A percentile compares a stretch with the other conserved stretches of the same genome.
These are phyloP conservation scores for Gonium pectorale DNA, from an alignment of 139 green algal species.

Conservation along the genomic window DNA sequence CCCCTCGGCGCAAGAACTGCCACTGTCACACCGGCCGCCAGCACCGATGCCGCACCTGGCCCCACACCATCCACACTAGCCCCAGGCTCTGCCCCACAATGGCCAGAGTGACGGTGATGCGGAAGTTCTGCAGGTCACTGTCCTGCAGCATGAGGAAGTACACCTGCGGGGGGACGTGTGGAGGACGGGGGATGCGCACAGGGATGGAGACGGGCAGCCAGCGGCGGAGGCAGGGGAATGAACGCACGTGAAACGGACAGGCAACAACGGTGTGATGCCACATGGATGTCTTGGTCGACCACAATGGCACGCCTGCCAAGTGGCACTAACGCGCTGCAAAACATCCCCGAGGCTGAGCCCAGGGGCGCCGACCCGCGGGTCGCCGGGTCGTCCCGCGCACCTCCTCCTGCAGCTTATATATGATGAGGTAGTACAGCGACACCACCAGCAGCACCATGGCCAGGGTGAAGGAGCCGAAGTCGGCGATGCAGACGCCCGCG, in stretches of 20 bases:
- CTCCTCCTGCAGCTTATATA: conserved; percentile 73
- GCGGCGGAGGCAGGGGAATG: no score
- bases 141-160: conserved; percentile 65
- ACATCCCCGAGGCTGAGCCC: no score
- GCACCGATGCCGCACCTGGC: conserved; percentile 42
- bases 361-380: no score
- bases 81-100: conserved; percentile 65
- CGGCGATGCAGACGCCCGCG: conserved; percentile 31
- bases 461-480: conserved; percentile 55
- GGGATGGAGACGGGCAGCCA: no score
- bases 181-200: no score
- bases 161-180: no score
- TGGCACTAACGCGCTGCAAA: no score
- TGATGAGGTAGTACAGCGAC: conserved; percentile 70
- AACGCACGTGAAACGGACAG: no score
- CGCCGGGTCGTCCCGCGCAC: not conserved
- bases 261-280: no score
- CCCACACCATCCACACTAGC: conserved; percentile 58
- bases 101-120: conserved; percentile 65
- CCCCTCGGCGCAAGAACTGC: no score
- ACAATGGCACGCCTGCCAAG: no score
- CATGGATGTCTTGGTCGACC: no score
- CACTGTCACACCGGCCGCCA: not conserved
- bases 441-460: conserved; percentile 59
- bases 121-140: conserved; percentile 65